Evolutionary conservation across 2,329 filamentous ascomycete species (phyloP), one percentile per base, ranked within the genome.

Genomic region (Tolypocladium ovalisporum): DNA sequence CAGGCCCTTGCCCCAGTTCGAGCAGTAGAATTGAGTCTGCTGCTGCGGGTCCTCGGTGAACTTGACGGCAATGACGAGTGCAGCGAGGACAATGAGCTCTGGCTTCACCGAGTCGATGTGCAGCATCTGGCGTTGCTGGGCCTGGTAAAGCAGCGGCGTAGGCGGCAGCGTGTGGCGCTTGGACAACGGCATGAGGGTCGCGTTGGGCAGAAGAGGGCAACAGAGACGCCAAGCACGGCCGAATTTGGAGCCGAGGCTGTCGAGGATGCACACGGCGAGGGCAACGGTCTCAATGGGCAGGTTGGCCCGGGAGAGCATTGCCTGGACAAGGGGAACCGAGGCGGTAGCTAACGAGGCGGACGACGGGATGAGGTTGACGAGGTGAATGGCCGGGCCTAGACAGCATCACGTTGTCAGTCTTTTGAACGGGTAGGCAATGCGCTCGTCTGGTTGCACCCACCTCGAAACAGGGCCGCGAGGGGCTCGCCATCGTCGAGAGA

Each of bases 341-440:
- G 85, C 77, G 1, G 74, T 73, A 58, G 78, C 77, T 58, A 86
- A 74, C 29, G 84, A 87, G 58, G 83, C 82, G 15, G 81, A 79
- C 12, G 82, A 79, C 13, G 85, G 85, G 57, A 87, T 79, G 68
- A 87, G 79, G 68, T 86, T 86, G 64, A 83, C 81, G 57, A 88
- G 78, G 66, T 87, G 84, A 54, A 83, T 79, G 61, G 85, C 83
- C 56, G 85, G 82, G 59, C 84, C 85, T 87, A 67, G 37, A 44
- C 13, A 32, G 4, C 44, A 49, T 13, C 27, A 32, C 17, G 29
- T n/a, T 34, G 29, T 51, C 19, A 51, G 47, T 51, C 4, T 19
- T 3, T 8, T 17, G 19, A 10, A 34, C 9, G 19, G 27, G 34
- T 22, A 6, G 4, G 29, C 24, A 6, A 13, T 47, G 12, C 42